phyloP scores from a whole-genome alignment of 2,329 filamentous ascomycete species.

The Penicillium brevicompactum region DNA sequence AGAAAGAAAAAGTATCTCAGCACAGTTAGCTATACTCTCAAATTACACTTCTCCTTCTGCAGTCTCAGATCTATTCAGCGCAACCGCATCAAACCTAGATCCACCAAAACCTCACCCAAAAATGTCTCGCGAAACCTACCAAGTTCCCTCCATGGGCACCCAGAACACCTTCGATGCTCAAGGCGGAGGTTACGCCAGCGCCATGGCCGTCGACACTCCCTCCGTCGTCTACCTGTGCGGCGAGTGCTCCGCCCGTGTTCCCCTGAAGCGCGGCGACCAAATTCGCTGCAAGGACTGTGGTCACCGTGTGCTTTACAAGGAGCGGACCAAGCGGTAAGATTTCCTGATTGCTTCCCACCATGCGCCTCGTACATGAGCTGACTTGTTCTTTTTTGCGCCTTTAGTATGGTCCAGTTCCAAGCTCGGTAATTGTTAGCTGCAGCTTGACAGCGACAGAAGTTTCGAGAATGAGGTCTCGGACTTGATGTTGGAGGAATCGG shows the following conservation, averaged over 20 bases:
- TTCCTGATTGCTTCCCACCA: neutral
- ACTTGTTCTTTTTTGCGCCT: slow-evolving; percentile 11
- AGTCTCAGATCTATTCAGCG: neutral
- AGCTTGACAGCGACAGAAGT: neutral
- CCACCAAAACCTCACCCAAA: slow-evolving; percentile 4
- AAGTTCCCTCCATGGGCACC: slow-evolving; percentile 63
- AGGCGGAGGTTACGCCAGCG: slow-evolving; percentile 38
- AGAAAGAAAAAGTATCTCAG: slow-evolving; percentile 13
- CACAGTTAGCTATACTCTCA: neutral
- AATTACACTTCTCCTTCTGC: neutral
- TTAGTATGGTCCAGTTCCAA: slow-evolving; percentile 97
- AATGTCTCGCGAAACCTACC: slow-evolving; percentile 77
- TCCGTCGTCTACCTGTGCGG: slow-evolving; percentile 74
- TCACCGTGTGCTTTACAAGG: slow-evolving; percentile 94
- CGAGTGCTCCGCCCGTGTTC: slow-evolving; percentile 78
- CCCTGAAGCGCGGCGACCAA: slow-evolving; percentile 74
- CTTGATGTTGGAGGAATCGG: slow-evolving; percentile 9
- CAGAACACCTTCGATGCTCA: slow-evolving; percentile 45
- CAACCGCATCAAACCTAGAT: neutral
- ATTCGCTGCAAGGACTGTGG: slow-evolving; percentile 92
- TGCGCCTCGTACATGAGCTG: slow-evolving; percentile 13
- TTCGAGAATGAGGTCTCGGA: neutral
- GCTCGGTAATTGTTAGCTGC: slow-evolving; percentile 64
- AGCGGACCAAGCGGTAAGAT: slow-evolving; percentile 90
- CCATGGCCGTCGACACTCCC: slow-evolving; percentile 52